Conservation (phyloP, 768 basidiomycete species). For the Russula foetens region DNA sequence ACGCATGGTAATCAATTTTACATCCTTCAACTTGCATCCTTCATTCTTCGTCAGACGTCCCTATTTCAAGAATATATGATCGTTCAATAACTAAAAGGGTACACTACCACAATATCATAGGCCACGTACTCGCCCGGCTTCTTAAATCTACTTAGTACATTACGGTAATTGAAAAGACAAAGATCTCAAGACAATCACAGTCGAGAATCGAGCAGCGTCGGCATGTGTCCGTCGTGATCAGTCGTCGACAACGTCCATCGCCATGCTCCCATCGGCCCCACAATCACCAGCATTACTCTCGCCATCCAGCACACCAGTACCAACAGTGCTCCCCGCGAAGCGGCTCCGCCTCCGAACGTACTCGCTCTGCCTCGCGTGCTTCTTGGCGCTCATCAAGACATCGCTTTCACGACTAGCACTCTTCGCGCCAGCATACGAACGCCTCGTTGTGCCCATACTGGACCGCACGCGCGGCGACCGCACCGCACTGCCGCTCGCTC, state of each 20-base stretch:
- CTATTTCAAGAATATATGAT: not conserved
- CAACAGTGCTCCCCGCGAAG: conserved; percentile 17
- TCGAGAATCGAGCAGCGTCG: not conserved
- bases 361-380: conserved; percentile 69
- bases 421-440: conserved; percentile 29
- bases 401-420: conserved; percentile 25
- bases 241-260: conserved; percentile 19
- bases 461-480: conserved; percentile 35
- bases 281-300: not conserved
- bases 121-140: not conserved
- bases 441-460: conserved; percentile 33
- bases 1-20: not conserved
- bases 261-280: conserved; percentile 6
- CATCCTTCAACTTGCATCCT: no score
- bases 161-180: not conserved
- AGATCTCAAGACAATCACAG: not conserved
- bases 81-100: not conserved
- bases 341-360: conserved; percentile 51
- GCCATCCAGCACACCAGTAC: not conserved
- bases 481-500: conserved; percentile 3
- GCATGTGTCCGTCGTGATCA: not conserved
- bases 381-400: conserved; percentile 59
- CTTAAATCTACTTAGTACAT: conserved; percentile 1
- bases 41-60: no score
- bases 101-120: conserved; percentile 4